Conservation (phyloP, 116 monocot genomes). For the Phalaenopsis hybrid region DNA sequence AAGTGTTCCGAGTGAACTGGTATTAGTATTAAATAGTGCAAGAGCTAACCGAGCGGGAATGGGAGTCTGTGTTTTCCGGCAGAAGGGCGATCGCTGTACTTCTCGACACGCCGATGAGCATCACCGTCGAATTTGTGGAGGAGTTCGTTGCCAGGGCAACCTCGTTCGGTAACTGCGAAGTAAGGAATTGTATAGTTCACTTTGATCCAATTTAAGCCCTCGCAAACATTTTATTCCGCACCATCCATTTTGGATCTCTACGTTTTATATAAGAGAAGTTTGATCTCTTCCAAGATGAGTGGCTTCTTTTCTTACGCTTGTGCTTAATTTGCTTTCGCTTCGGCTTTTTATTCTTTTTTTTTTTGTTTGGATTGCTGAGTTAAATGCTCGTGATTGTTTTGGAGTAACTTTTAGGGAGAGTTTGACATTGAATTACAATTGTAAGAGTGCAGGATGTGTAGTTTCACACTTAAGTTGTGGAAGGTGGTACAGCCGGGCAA, state of each 20-base stretch:
- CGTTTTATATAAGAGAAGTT: neutral
- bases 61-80: neutral
- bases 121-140: neutral
- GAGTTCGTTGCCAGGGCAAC: neutral
- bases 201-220: neutral
- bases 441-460: neutral
- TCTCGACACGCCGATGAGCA: neutral
- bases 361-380: neutral
- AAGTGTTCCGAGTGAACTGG: too few species aligned
- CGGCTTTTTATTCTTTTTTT: neutral
- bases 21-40: neutral
- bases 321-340: neutral
- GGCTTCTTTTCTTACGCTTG: neutral
- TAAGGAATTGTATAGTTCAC: neutral
- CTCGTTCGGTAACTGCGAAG: neutral
- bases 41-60: neutral
- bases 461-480: too few species aligned
- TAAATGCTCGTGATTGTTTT: neutral
- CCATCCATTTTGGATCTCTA: neutral
- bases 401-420: neutral
- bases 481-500: too few species aligned
- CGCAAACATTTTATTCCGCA: neutral
- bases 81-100: neutral
- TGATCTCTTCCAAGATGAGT: neutral
- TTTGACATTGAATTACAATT: neutral